Percentiles rank a stretch among this genome's conserved stretches.
phyloP scores from a whole-genome alignment of 78 protist species.

The Dictyostelium purpureum region DNA sequence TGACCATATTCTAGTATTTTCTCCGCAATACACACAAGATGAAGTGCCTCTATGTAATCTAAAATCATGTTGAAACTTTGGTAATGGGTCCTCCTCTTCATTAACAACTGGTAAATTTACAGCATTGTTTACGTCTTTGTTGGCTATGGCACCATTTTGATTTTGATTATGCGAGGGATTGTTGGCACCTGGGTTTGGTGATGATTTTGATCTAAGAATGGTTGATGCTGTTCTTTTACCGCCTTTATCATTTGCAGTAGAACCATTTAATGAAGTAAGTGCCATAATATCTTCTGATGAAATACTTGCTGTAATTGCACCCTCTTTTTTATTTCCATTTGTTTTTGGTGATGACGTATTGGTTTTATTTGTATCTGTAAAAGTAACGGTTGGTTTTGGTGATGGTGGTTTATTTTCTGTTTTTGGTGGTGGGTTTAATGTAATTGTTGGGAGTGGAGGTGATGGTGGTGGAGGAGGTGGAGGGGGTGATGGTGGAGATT shows the following conservation, averaged over 20 bases:
- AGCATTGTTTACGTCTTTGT: neutral
- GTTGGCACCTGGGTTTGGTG: conserved; percentile 4
- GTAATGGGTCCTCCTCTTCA: neutral
- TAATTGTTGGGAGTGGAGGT: neutral
- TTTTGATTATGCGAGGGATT: neutral
- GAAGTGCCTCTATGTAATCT: conserved; percentile 12
- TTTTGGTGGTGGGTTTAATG: neutral
- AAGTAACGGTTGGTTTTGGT: conserved; percentile 5
- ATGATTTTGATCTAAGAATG: conserved; percentile 24
- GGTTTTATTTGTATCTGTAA: too few relatives aligned
- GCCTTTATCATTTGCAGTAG: neutral
- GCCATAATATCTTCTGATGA: conserved; percentile 20
- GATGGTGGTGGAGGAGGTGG: neutral
- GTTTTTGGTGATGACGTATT: too few relatives aligned
- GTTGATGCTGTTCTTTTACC: conserved; percentile 26
- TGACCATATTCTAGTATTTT: neutral
- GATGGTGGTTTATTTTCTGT: neutral
- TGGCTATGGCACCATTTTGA: neutral
- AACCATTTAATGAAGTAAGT: neutral
- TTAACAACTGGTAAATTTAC: neutral
- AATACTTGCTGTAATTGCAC: neutral
- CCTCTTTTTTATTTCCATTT: neutral
- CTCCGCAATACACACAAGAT: conserved; percentile 54
- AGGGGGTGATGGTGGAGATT: neutral
- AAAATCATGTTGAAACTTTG: conserved; percentile 34